Conservation (phyloP, 176 grass and related monocot species). For the Carex cristatella region DNA sequence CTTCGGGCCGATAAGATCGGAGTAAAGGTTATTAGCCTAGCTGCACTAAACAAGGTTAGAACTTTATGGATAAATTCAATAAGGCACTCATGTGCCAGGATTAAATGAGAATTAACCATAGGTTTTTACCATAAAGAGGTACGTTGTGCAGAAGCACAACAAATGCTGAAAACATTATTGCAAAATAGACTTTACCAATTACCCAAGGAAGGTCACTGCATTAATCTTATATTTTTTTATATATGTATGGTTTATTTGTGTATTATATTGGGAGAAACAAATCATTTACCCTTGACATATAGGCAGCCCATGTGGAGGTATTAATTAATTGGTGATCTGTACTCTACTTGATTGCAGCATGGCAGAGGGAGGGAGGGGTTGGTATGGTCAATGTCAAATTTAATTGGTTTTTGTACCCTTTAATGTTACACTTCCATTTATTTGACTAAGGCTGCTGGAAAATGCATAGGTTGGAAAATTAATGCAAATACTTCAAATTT, state of each 20-base stretch:
- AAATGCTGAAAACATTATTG: neutral
- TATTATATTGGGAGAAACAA: neutral
- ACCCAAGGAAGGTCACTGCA: neutral
- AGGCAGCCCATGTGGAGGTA: neutral
- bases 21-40: slow-evolving; percentile 87
- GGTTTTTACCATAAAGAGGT: too few relatives aligned
- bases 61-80: neutral
- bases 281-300: neutral
- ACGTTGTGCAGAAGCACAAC: too few relatives aligned
- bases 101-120: neutral
- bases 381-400: neutral
- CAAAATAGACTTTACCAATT: neutral
- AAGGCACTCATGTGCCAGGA: neutral
- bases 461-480: neutral
- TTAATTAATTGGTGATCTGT: neutral
- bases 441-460: neutral
- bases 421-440: neutral
- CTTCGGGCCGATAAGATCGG: slow-evolving; percentile 75
- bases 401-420: neutral
- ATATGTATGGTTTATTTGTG: neutral
- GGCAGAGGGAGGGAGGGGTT: neutral
- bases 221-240: neutral
- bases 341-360: neutral
- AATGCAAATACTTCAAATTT: neutral
- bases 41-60: slow-evolving; percentile 83